Evolutionary conservation across 2,329 filamentous ascomycete species (phyloP).

Genomic region (Elsinoe fawcettii): DNA sequence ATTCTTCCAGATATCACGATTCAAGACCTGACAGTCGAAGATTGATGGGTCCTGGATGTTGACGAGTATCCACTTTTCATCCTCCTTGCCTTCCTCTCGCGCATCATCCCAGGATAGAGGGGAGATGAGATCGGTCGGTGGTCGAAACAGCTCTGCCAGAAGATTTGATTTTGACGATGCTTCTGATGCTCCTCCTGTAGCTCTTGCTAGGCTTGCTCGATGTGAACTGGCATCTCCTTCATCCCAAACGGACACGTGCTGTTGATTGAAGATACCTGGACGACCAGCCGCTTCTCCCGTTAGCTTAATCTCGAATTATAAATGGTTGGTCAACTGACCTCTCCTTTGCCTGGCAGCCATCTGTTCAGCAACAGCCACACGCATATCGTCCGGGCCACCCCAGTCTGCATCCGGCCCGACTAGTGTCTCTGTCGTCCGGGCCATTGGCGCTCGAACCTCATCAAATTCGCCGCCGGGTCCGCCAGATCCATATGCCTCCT

Average conservation of each 20-base stretch:
- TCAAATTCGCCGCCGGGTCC: constrained; percentile 43
- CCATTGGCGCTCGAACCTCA: constrained; percentile 81
- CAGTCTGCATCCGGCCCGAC: constrained; percentile 62
- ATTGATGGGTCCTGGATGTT: constrained; percentile 91
- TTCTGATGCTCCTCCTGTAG: constrained; percentile 59
- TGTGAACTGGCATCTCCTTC: constrained; percentile 42
- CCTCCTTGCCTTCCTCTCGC: constrained; percentile 74
- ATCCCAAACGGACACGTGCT: constrained; percentile 51
- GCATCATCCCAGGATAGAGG: constrained; percentile 75
- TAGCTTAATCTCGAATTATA: too few relatives aligned
- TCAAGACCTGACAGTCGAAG: constrained; percentile 90
- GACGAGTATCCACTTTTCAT: constrained; percentile 88
- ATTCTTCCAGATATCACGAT: constrained; percentile 95
- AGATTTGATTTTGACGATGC: constrained; percentile 62
- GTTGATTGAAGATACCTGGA: constrained; percentile 64
- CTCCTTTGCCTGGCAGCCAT: constrained; percentile 43
- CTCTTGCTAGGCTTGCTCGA: constrained; percentile 48
- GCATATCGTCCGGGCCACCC: constrained; percentile 47
- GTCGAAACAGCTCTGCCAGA: constrained; percentile 85
- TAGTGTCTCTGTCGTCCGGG: constrained; percentile 81
- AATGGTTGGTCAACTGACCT: constrained; percentile 22
- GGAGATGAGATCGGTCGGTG: constrained; percentile 83
- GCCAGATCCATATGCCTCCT: constrained; percentile 69
- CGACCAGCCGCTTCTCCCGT: constrained; percentile 31
- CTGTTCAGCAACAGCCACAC: constrained; percentile 58